Evolutionary conservation across 2,329 filamentous ascomycete genomes (phyloP).

Genomic region (Exutisphaerella laricina): DNA sequence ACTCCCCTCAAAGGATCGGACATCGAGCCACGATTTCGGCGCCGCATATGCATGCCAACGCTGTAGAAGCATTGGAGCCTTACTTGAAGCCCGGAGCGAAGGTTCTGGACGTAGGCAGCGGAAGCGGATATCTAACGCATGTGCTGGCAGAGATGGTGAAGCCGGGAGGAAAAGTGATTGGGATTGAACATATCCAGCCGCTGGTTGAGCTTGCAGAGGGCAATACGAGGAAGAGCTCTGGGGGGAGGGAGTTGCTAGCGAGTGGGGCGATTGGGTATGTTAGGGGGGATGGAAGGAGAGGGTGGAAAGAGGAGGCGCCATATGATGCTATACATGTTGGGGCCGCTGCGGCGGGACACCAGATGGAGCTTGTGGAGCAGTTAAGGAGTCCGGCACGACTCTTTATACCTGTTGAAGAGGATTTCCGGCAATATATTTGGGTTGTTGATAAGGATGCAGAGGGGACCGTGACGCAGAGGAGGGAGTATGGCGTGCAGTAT

Average conservation of each 20-base stretch:
- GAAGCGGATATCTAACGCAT: conserved; percentile 72
- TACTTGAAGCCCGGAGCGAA: conserved; percentile 48
- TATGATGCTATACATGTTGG: conserved; percentile 98
- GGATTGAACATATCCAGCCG: conserved; percentile 47
- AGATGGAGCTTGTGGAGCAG: conserved; percentile 68
- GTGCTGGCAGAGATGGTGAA: conserved; percentile 73
- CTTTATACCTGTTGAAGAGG: conserved; percentile 69
- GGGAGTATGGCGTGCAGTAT: conserved; percentile 66
- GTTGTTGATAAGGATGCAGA: conserved; percentile 65
- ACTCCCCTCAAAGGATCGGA: conserved; percentile 65
- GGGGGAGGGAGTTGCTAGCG: conserved; percentile 53
- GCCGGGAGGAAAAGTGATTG: conserved; percentile 41
- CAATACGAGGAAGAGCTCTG: conserved; percentile 42
- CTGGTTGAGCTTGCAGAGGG: conserved; percentile 38
- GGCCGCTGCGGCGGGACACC: conserved; percentile 70
- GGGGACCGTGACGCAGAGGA: conserved; percentile 56
- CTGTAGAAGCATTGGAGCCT: conserved; percentile 57
- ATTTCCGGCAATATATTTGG: conserved; percentile 61
- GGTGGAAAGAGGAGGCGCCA: conserved; percentile 44
- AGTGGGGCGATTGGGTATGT: conserved; percentile 64
- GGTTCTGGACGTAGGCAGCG: conserved; percentile 47
- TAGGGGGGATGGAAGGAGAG: conserved; percentile 58
- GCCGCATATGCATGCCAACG: conserved; percentile 66
- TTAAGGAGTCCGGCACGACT: conserved; percentile 70
- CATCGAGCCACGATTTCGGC: conserved; percentile 64